Evolutionary conservation across 768 basidiomycete genomes (phyloP), one percentile per base, ranked within the genome.

Genomic region (Mycena amicta): DNA sequence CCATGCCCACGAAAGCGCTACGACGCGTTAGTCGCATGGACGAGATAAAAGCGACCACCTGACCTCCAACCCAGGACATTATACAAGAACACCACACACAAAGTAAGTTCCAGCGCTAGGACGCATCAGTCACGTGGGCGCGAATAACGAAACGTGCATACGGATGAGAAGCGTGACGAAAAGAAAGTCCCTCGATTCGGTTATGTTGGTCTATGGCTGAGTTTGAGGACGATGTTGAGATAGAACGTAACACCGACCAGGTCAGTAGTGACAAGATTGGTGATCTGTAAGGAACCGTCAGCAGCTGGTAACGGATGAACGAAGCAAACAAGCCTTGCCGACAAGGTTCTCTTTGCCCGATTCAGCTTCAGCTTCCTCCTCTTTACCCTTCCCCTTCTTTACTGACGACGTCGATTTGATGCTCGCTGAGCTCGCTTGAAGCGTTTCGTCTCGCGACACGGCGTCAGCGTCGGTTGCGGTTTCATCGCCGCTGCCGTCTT

Each of bases 231-330:
- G n/a, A 26, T 16, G 15, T 29, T 23, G 29, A 31, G 25, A 22
- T 18, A 16, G 16, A 31, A 13, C 18, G 31, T n/a, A 31, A 20
- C 31, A 5, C 49, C n/a, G n/a, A 53, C 61, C 58, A 78, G 41
- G 69, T 90, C 89, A 1, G 86, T 84, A 5, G 87, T 84, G 27
- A 90, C 82, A 12, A 92, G 72, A 54, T 90, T 92, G 69, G 88
- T 92, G 68, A 93, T 86, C 67, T n/a, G n/a, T n/a, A n/a, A n/a
- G n/a, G n/a, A n/a, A n/a, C n/a, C n/a, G n/a, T n/a, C n/a, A n/a
- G n/a, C n/a, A n/a, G n/a, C n/a, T n/a, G n/a, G n/a, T n/a, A n/a
- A n/a, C n/a, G n/a, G n/a, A n/a, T n/a, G n/a, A n/a, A n/a, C n/a
- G n/a, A n/a, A n/a, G n/a, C n/a, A n/a, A n/a, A n/a, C n/a, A n/a